phyloP scores from a whole-genome alignment of 2,329 filamentous ascomycete species.

The Dothiorella sarmentorum region DNA sequence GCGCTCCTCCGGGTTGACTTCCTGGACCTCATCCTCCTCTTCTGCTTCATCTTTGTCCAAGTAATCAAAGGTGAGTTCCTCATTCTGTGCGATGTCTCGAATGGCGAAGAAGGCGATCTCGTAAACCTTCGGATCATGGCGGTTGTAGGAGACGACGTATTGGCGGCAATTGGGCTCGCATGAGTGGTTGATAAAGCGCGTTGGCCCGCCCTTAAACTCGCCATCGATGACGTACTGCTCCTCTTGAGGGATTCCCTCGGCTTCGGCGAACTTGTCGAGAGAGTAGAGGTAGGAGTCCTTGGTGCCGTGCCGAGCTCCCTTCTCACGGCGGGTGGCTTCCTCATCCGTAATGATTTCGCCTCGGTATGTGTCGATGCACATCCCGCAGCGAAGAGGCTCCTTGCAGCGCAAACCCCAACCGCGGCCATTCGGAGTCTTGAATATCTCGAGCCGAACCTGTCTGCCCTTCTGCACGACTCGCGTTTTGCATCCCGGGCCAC shows the following conservation, averaged over 20 bases:
- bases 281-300: constrained; percentile 78
- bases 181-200: constrained; percentile 79
- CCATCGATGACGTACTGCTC: constrained; percentile 55
- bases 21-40: too few relatives aligned
- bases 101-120: constrained; percentile 74
- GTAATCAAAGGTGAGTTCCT: constrained; percentile 79
- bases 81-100: constrained; percentile 59
- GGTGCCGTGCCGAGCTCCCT: constrained; percentile 31
- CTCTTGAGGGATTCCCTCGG: constrained; percentile 47
- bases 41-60: constrained; percentile 52
- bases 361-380: constrained; percentile 77
- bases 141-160: constrained; percentile 75
- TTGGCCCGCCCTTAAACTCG: constrained; percentile 73
- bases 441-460: constrained; percentile 69
- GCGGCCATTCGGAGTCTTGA: constrained; percentile 62
- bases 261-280: constrained; percentile 73
- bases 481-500: constrained; percentile 64
- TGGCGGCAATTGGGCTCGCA: constrained; percentile 77
- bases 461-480: constrained; percentile 73
- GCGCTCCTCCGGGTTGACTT: constrained; percentile 50
- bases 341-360: constrained; percentile 54
- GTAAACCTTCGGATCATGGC: constrained; percentile 70
- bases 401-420: constrained; percentile 74
- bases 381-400: constrained; percentile 63
- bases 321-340: constrained; percentile 64